phyloP scores from a whole-genome alignment of 1,284 basidiomycete genomes.

The Clitocybe nebularis region DNA sequence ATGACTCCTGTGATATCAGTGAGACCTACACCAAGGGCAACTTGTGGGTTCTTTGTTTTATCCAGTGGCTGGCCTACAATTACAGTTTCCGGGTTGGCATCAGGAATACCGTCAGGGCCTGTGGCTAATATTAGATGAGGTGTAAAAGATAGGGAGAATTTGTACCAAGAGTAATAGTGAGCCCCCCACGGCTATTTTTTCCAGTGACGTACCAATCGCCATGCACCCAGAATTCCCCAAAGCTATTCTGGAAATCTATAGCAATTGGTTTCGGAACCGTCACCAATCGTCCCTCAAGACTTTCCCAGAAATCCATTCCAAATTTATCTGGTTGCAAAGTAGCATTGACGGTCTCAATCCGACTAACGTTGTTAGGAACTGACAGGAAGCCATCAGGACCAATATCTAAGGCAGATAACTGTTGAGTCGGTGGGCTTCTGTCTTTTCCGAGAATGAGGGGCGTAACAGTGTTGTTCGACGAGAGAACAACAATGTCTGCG shows the following conservation, averaged over 20 bases:
- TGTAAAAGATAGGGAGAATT: conserved; percentile 1
- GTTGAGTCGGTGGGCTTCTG: conserved; percentile 48
- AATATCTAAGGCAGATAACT: conserved; percentile 45
- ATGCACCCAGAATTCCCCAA: conserved; percentile 57
- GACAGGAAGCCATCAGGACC: conserved; percentile 54
- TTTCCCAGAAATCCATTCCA: conserved; percentile 66
- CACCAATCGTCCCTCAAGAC: conserved; percentile 59
- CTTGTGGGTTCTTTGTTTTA: conserved; percentile 47
- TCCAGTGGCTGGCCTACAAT: conserved; percentile 55
- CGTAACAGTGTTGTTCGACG: conserved; percentile 41
- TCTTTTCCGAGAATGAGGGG: conserved; percentile 54
- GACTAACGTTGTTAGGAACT: conserved; percentile 51
- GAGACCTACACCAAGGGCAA: conserved; percentile 44
- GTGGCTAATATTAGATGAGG: conserved; percentile 6
- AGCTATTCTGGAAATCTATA: conserved; percentile 48
- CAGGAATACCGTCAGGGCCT: conserved; percentile 46
- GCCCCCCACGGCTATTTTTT: conserved; percentile 53
- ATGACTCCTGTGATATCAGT: conserved; percentile 56
- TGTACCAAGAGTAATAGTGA: conserved; percentile 50
- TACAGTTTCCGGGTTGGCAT: conserved; percentile 54
- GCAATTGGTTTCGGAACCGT: conserved; percentile 47
- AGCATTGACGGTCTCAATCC: conserved; percentile 41
- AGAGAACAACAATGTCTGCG: conserved; percentile 40
- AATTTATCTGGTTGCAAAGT: conserved; percentile 46
- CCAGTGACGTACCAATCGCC: conserved; percentile 57